Conservation (phyloP, 768 basidiomycete genomes). For the Mycena venus region DNA sequence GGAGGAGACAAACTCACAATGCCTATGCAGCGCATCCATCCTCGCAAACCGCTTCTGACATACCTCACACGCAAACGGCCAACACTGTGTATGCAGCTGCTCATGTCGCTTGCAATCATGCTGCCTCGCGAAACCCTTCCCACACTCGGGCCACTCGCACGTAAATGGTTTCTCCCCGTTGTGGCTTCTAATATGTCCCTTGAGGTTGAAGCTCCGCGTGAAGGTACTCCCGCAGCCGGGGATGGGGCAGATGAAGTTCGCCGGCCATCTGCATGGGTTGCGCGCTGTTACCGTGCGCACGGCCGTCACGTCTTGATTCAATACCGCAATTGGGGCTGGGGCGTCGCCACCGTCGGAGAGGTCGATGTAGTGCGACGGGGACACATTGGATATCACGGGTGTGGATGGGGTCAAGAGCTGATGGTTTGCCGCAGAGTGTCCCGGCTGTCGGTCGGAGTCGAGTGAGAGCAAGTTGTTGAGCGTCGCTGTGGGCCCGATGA, state of each 20-base stretch:
- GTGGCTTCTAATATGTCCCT: conserved; percentile 95
- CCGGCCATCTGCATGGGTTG: conserved; percentile 87
- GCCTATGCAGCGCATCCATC: conserved; percentile 95
- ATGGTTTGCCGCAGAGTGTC: no score
- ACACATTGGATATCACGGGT: no score
- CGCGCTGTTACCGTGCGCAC: conserved; percentile 90
- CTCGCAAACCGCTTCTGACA: conserved; percentile 95
- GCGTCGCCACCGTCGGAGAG: no score
- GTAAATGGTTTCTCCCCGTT: conserved; percentile 87
- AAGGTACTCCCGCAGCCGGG: conserved; percentile 90
- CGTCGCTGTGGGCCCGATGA: no score
- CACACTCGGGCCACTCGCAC: conserved; percentile 95
- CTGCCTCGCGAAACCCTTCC: conserved; percentile 93
- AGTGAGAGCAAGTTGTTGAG: no score
- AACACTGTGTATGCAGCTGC: conserved; percentile 91
- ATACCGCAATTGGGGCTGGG: conserved; percentile 37
- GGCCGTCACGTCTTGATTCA: conserved; percentile 91
- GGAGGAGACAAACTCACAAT: conserved; percentile 70
- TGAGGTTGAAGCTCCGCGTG: conserved; percentile 93
- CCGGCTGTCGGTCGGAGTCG: no score
- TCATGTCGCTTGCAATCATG: conserved; percentile 98
- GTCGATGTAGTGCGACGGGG: no score
- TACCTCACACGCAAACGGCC: conserved; percentile 94
- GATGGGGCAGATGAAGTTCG: conserved; percentile 86
- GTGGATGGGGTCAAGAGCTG: no score